Percentiles rank a stretch among this genome's conserved stretches.
phyloP scores from a whole-genome alignment of 1,139 yeast species.

The Hyphopichia burtonii region DNA sequence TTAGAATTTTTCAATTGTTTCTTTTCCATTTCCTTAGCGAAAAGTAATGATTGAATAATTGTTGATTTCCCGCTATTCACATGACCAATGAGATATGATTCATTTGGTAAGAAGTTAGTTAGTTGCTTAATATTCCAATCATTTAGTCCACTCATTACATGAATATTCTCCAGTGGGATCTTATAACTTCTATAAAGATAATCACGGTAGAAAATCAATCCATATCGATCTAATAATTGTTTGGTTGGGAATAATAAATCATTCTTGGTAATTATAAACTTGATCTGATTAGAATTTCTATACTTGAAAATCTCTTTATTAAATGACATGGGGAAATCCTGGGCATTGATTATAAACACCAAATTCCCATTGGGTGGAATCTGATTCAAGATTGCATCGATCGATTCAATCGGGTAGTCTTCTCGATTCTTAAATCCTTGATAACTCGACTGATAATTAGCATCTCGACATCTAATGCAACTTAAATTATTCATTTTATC shows the following conservation, averaged over 20 bases:
- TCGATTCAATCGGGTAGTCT: slow-evolving; percentile 36
- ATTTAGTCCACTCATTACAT: slow-evolving; percentile 47
- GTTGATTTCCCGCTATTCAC: slow-evolving; percentile 80
- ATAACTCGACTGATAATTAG: slow-evolving; percentile 42
- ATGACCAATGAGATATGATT: slow-evolving; percentile 63
- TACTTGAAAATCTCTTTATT: slow-evolving; percentile 37
- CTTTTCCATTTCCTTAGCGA: slow-evolving; percentile 11
- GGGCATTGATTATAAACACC: slow-evolving; percentile 60
- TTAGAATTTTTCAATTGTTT: slow-evolving; percentile 2
- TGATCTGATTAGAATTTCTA: slow-evolving; percentile 34
- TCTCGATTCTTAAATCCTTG: slow-evolving; percentile 15
- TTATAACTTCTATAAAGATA: slow-evolving; percentile 39
- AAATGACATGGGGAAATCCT: slow-evolving; percentile 68
- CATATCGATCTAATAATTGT: slow-evolving; percentile 33
- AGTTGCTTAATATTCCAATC: slow-evolving; percentile 52
- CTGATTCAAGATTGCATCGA: slow-evolving; percentile 32
- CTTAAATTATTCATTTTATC: slow-evolving; percentile 11
- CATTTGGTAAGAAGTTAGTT: slow-evolving; percentile 32
- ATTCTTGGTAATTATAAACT: slow-evolving; percentile 56
- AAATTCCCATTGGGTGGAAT: slow-evolving; percentile 53
- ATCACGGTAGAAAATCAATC: slow-evolving; percentile 43
- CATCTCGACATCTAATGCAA: slow-evolving; percentile 60
- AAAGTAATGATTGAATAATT: slow-evolving; percentile 50
- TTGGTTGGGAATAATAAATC: slow-evolving; percentile 50
- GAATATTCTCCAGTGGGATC: slow-evolving; percentile 45